Base-by-base conservation (phyloP, 805 yeast genomes). In the Gaillardinia entomophila region DNA sequence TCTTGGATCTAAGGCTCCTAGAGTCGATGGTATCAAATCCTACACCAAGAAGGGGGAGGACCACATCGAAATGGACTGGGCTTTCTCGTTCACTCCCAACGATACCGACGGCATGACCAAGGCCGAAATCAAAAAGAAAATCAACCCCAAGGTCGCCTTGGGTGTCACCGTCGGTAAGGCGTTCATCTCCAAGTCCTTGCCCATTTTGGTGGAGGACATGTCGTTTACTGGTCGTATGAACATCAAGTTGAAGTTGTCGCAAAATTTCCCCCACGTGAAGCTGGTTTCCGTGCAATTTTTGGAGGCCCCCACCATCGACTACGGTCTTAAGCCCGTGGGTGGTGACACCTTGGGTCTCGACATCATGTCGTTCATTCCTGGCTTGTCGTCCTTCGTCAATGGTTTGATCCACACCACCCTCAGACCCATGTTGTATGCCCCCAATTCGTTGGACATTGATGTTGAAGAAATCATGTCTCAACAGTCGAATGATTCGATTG, bases 331-430 rank as follows among this genome's bases (percentile, higher is more conserved):
- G 53, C 95, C 95, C 7, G 82, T 84, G 33, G 92, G 92, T 54
- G 92, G 94, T 61, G 90, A 84, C 53, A 79, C 89, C n/a, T 70
- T 84, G 38, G 95, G 95, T 40, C 51, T 84, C 27, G 95, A 84
- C 60, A 74, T 84, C 45, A 84, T 84, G 94, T 78, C 89, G 3
- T 69, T 83, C 45, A 71, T 84, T 42, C 95, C 95, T 3, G 92
- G 92, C 40, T 73, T 84, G 50, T 71, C 85, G 16, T 65, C 77
- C 3, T 78, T 83, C 49, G 88, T 84, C 33, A 82, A 79, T 41
- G 68, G 72, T 15, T 67, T 80, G 53, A 76, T 84, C 49, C 82
- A 84, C 55, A 61, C 83, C 30, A 80, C 63, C 43, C 76, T 79
- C 47, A 79, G 83, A 27, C 92, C 90, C 27, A 76, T 82, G 79